Conservation (phyloP, 257 asterid species). For the Buddleja alternifolia region DNA sequence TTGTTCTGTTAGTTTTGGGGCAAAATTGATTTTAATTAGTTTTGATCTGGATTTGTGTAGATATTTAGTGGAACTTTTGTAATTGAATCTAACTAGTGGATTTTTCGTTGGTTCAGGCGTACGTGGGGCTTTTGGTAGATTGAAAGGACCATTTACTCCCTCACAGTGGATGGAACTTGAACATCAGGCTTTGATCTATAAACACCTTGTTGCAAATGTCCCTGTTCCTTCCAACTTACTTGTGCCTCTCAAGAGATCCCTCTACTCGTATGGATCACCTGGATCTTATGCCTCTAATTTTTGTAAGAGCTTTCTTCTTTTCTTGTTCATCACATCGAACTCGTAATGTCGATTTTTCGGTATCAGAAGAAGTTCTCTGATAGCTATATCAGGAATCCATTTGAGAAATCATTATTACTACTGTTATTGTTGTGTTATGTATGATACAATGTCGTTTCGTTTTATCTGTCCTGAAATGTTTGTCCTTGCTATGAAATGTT, state of each 20-base stretch:
- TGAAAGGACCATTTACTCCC: constrained; percentile 83
- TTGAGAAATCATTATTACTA: background rate
- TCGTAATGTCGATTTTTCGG: no score
- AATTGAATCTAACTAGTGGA: no score
- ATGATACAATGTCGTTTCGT: no score
- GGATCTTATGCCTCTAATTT: constrained; percentile 66
- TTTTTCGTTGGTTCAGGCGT: constrained; percentile 33
- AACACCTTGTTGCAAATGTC: constrained; percentile 76
- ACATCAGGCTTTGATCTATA: constrained; percentile 89
- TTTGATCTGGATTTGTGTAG: background rate
- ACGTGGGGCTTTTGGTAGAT: constrained; percentile 53
- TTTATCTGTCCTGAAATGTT: no score
- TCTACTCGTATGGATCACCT: constrained; percentile 59
- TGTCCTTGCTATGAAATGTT: no score
- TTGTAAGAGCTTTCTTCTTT: constrained; percentile 50
- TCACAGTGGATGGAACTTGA: constrained; percentile 96
- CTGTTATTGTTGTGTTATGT: background rate
- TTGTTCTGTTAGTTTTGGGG: background rate
- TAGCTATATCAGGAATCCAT: background rate
- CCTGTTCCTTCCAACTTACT: constrained; percentile 86
- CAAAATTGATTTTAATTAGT: background rate
- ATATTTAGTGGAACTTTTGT: constrained; percentile 6
- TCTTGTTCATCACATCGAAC: background rate
- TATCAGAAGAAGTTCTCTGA: background rate
- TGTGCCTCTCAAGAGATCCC: constrained; percentile 68